These are phyloP conservation scores for Stereocaulon alpinum DNA, from an alignment of 495 filamentous ascomycete genomes.

Conservation along the genomic window DNA sequence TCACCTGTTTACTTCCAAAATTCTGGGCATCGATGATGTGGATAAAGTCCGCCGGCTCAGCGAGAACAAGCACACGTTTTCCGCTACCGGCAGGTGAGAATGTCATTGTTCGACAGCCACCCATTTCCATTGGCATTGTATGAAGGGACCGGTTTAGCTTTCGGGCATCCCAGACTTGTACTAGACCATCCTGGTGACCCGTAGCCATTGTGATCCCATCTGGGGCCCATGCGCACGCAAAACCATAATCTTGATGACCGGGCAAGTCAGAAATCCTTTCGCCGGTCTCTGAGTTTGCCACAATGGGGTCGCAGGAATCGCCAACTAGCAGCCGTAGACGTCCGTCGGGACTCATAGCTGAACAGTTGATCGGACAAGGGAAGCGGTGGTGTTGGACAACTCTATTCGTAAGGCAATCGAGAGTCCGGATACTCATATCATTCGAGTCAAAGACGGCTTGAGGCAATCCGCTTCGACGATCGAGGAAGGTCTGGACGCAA, in stretches of 20 bases:
- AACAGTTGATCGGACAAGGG: conserved; percentile 70
- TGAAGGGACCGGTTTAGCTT: conserved; percentile 52
- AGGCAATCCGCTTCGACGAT: conserved; percentile 50
- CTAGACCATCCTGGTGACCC: conserved; percentile 76
- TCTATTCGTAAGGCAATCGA: conserved; percentile 60
- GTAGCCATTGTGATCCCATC: conserved; percentile 85
- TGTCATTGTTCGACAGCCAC: conserved; percentile 63
- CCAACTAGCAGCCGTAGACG: conserved; percentile 73
- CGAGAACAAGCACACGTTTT: conserved; percentile 61
- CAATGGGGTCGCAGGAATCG: conserved; percentile 46
- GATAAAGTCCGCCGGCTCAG: conserved; percentile 78
- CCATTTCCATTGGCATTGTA: conserved; percentile 62
- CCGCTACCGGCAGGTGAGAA: conserved; percentile 76
- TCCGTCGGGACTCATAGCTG: conserved; percentile 65
- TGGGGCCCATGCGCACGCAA: conserved; percentile 84
- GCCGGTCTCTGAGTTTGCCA: conserved; percentile 56
- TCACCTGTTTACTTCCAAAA: conserved; percentile 56
- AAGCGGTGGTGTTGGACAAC: conserved; percentile 53
- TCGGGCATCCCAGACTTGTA: conserved; percentile 80
- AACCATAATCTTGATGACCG: conserved; percentile 73
- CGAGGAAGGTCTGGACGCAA: conserved; percentile 62
- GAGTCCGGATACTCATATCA: conserved; percentile 61
- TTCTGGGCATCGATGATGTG: conserved; percentile 64
- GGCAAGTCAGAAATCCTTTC: conserved; percentile 44
- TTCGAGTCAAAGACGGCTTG: conserved; percentile 75